Evolutionary conservation across 176 grass and related monocot species (phyloP).

Genomic region (Calamus simplicifolius): DNA sequence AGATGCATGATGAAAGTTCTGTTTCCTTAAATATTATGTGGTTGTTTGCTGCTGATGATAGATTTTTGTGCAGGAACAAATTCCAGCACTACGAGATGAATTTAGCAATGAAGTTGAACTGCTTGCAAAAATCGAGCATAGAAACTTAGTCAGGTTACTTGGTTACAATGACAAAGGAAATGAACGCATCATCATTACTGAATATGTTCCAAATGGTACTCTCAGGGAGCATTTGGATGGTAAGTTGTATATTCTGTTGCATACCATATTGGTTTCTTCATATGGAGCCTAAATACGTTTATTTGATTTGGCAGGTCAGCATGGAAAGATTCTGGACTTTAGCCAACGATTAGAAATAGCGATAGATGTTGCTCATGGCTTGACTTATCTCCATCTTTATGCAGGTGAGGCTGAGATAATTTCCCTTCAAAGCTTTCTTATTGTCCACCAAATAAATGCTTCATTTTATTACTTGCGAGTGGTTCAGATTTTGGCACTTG

Average conservation of each 20-base stretch:
- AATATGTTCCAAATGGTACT: conserved; percentile 94
- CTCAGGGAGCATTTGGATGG: conserved; percentile 92
- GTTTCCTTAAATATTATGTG: neutral
- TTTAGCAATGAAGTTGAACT: conserved; percentile 94
- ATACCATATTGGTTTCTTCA: conserved; percentile 3
- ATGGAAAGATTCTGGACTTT: conserved; percentile 82
- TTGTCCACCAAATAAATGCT: too few species aligned
- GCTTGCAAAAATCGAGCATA: conserved; percentile 95
- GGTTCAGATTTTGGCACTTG: too few species aligned
- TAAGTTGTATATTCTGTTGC: conserved; percentile 31
- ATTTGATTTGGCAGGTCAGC: conserved; percentile 45
- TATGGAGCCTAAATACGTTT: conserved; percentile 11
- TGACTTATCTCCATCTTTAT: conserved; percentile 98
- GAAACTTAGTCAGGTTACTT: conserved; percentile 94
- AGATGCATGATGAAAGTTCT: conserved; percentile 4
- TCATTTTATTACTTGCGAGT: too few species aligned
- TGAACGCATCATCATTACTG: conserved; percentile 92
- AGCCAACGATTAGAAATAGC: conserved; percentile 92
- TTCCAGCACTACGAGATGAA: conserved; percentile 69
- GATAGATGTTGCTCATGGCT: conserved; percentile 90
- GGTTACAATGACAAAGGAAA: conserved; percentile 84
- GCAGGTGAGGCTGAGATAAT: conserved; percentile 41
- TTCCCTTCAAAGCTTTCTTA: too few species aligned
- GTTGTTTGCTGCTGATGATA: neutral
- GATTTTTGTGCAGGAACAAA: conserved; percentile 54